A percentile compares a stretch with the other conserved stretches of the same genome.
Conservation (phyloP, 108 stramenopile species). For the Stephanodiscus triporus region DNA sequence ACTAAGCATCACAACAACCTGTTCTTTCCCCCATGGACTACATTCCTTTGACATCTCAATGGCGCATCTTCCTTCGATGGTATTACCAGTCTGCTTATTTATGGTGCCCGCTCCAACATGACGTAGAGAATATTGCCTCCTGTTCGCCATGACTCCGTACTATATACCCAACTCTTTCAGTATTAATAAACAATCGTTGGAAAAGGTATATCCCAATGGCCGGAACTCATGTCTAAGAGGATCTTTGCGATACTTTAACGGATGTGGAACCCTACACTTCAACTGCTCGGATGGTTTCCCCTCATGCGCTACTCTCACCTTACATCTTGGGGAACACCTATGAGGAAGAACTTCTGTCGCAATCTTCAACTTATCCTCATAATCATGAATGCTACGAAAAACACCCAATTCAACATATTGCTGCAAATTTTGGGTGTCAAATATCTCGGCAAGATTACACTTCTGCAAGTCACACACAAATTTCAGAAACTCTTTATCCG, state of each 20-base stretch:
- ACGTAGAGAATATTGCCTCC: slow-evolving; percentile 15
- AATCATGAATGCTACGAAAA: slow-evolving; percentile 7
- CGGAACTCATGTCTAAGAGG: background rate
- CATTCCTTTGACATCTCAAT: slow-evolving; percentile 9
- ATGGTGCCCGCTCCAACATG: slow-evolving; percentile 22
- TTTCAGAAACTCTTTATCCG: background rate
- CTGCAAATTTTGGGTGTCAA: background rate
- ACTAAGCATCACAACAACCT: slow-evolving; percentile 14
- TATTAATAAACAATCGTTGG: background rate
- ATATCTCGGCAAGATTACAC: background rate
- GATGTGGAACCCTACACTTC: background rate
- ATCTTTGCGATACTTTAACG: background rate
- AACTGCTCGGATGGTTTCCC: slow-evolving; percentile 2
- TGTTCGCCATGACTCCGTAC: background rate
- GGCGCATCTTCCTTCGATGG: slow-evolving; percentile 12
- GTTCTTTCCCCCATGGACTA: slow-evolving; percentile 7
- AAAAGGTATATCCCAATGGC: background rate
- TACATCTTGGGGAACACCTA: slow-evolving; percentile 12
- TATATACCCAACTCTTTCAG: background rate
- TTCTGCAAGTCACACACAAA: slow-evolving; percentile 1
- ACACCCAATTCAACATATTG: slow-evolving; percentile 7
- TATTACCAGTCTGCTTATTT: slow-evolving; percentile 24
- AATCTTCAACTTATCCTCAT: background rate
- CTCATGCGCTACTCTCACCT: background rate
- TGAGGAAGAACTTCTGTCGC: slow-evolving; percentile 3